Evolutionary conservation across 2,329 filamentous ascomycete species (phyloP).

Genomic region (Verticillium isaacii): DNA sequence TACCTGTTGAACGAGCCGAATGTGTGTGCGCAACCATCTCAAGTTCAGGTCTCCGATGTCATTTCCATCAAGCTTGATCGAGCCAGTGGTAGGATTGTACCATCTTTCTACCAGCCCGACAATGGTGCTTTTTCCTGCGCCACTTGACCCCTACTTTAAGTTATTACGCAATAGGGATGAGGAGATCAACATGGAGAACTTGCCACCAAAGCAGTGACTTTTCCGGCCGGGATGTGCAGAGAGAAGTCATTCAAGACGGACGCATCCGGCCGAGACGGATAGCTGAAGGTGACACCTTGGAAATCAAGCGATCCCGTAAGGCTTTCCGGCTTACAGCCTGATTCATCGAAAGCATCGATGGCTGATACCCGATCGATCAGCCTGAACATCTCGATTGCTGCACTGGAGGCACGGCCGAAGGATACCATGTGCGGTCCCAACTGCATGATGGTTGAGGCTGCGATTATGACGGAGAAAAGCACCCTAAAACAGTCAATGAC

Average conservation of each 20-base stretch:
- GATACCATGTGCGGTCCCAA: conserved; percentile 15
- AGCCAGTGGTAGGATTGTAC: conserved; percentile 33
- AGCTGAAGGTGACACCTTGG: conserved; percentile 59
- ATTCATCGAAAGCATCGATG: conserved; percentile 16
- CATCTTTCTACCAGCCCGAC: conserved; percentile 64
- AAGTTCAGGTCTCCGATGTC: conserved; percentile 20
- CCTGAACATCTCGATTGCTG: conserved; percentile 16
- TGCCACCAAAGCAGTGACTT: conserved; percentile 60
- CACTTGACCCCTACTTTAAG: conserved; percentile 47
- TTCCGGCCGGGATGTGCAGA: conserved; percentile 56
- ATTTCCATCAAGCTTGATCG: conserved; percentile 21
- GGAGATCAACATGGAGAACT: neutral
- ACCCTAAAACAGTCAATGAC: conserved; percentile 10
- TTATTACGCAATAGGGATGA: neutral
- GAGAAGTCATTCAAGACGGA: conserved; percentile 58
- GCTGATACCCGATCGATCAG: conserved; percentile 19
- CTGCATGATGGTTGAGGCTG: conserved; percentile 9
- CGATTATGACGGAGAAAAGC: conserved; percentile 18
- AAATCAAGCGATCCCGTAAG: conserved; percentile 44
- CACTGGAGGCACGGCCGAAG: conserved; percentile 16
- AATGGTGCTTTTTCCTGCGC: conserved; percentile 65
- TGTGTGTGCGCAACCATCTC: conserved; percentile 21
- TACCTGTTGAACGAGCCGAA: conserved; percentile 22
- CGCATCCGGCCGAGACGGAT: conserved; percentile 63
- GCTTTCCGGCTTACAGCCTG: conserved; percentile 9